Conservation (phyloP, 768 basidiomycete species). For the Boletellus ananas region DNA sequence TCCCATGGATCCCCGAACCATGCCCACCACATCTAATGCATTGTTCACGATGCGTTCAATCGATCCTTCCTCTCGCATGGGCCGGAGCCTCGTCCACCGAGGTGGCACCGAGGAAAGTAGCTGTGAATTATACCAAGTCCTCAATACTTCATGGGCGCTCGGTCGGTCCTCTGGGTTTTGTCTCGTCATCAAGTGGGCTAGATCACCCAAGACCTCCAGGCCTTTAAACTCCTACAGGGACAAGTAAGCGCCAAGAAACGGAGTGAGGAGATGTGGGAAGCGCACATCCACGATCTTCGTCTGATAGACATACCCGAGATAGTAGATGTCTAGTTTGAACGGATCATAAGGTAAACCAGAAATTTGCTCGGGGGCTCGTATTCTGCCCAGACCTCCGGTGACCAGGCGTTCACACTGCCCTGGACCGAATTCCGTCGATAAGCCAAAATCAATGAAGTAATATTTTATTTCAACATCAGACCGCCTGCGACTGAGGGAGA, state of each 20-base stretch:
- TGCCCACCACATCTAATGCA: constrained; percentile 8
- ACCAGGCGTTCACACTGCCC: background rate
- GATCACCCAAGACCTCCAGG: background rate
- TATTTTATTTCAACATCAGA: constrained; percentile 29
- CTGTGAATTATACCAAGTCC: constrained; percentile 7
- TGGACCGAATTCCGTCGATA: constrained; percentile 28
- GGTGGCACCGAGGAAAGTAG: background rate
- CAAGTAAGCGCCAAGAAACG: background rate
- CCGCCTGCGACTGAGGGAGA: constrained; percentile 19
- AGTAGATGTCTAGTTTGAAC: constrained; percentile 30
- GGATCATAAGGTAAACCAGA: constrained; percentile 22
- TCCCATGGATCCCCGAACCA: constrained; percentile 1
- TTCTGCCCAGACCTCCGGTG: constrained; percentile 7
- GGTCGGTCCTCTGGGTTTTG: constrained; percentile 4
- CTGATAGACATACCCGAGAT: constrained; percentile 13
- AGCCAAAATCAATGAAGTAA: constrained; percentile 36
- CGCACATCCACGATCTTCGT: constrained; percentile 14
- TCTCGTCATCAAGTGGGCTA: constrained; percentile 3
- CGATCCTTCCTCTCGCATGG: constrained; percentile 5
- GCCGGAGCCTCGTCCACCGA: constrained; percentile 9
- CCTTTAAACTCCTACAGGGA: constrained; percentile 9
- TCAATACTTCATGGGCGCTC: background rate
- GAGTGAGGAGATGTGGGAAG: too few species aligned
- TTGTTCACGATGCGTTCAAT: constrained; percentile 13
- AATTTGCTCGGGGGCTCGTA: constrained; percentile 22